These are phyloP conservation scores for Funneliformis mosseae DNA, from an alignment of 192 early-diverging fungal species.

Conservation along the genomic window DNA sequence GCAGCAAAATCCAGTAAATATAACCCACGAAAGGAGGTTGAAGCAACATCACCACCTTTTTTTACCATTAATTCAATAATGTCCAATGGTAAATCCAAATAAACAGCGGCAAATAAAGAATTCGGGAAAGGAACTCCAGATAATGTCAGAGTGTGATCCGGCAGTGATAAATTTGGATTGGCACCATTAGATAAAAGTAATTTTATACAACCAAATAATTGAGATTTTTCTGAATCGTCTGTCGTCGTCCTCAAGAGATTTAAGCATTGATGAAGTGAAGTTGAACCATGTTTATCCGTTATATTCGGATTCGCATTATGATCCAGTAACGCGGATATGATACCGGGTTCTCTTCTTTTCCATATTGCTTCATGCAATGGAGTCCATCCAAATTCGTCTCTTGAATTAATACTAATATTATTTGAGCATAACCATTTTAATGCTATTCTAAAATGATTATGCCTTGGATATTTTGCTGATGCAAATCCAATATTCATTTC, in stretches of 20 bases:
- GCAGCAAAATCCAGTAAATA: constrained; percentile 17
- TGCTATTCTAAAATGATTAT: neutral
- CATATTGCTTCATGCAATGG: constrained; percentile 21
- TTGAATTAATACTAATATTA: constrained; percentile 3
- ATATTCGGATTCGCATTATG: constrained; percentile 21
- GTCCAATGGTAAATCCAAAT: constrained; percentile 7
- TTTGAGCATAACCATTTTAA: constrained; percentile 15
- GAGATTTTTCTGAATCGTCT: neutral
- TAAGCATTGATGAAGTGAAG: constrained; percentile 18
- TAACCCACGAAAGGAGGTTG: constrained; percentile 5
- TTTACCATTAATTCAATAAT: constrained; percentile 24
- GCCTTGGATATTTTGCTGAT: neutral
- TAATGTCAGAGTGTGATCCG: constrained; percentile 2
- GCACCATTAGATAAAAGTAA: neutral
- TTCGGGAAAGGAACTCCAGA: constrained; percentile 12
- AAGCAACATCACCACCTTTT: neutral
- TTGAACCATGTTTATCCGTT: neutral
- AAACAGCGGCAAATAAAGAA: constrained; percentile 22
- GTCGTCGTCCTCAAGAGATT: neutral
- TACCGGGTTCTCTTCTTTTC: constrained; percentile 13
- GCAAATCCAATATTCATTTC: neutral
- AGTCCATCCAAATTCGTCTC: constrained; percentile 11
- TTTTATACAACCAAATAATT: neutral
- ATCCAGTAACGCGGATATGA: constrained; percentile 10
- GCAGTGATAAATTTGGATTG: constrained; percentile 9